Evolutionary conservation across 179 eudicot species (phyloP).

Genomic region (Spergularia azorica): DNA sequence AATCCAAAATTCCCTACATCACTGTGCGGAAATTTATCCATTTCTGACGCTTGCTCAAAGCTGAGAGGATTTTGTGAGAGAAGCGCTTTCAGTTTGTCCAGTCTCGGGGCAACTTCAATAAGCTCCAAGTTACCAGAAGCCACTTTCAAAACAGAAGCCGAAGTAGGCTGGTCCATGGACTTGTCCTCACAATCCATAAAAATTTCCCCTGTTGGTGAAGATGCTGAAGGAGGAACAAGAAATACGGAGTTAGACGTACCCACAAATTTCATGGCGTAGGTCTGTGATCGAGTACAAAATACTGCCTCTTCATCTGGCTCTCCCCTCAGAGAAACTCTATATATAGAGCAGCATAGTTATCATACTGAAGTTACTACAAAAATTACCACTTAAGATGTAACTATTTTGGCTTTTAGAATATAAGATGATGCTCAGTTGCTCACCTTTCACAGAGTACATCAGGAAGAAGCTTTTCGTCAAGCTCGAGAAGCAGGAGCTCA

Average conservation of each 20-base stretch:
- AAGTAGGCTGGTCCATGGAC: constrained; percentile 28
- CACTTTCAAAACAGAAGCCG: constrained; percentile 67
- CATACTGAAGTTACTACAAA: not conserved
- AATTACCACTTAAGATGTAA: not conserved
- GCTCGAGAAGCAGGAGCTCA: constrained; percentile 77
- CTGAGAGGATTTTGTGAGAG: constrained; percentile 64
- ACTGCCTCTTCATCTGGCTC: constrained; percentile 87
- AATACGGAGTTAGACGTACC: constrained; percentile 85
- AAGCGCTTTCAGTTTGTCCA: constrained; percentile 76
- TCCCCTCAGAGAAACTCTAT: constrained; percentile 81
- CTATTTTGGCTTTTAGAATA: not conserved
- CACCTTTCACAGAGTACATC: constrained; percentile 73
- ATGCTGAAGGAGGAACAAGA: constrained; percentile 71
- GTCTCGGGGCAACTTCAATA: constrained; percentile 76
- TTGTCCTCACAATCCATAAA: constrained; percentile 38
- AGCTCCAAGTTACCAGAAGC: constrained; percentile 83
- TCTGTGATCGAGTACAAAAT: constrained; percentile 76
- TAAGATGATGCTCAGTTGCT: constrained; percentile 22
- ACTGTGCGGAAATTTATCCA: constrained; percentile 34
- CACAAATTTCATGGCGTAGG: constrained; percentile 80
- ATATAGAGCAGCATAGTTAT: constrained; percentile 12
- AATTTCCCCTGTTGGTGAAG: constrained; percentile 24
- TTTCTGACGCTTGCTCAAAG: constrained; percentile 47
- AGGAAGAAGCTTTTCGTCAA: constrained; percentile 84
- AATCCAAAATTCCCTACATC: constrained; percentile 32